Base-by-base conservation (phyloP, 805 yeast genomes). In the Candida koratica region DNA sequence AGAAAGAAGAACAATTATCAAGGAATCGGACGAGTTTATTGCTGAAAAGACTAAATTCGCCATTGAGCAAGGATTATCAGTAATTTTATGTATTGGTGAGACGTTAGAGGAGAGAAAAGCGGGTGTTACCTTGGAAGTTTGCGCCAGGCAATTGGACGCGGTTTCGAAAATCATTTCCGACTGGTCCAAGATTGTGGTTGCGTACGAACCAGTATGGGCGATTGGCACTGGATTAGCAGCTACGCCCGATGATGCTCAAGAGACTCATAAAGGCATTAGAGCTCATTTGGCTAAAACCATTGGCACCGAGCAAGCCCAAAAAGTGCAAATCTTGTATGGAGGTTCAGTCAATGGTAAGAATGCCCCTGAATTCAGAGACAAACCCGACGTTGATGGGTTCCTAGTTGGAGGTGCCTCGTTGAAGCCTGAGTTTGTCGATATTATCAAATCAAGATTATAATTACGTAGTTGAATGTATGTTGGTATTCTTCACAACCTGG, bases 201-300 rank as follows among this genome's bases (percentile, higher is more conserved):
- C 98, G 58, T 93, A 93, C 73, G 98, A 93, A 75, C 98, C 98
- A 55, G 96, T 93, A 52, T 93, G 98, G 98, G 98, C 98, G 55
- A 93, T 93, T 56, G 98, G 98, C 66, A 89, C 97, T 53, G 98
- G 98, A 61, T 79, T 93, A 60, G 96, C 97, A 56, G 97, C 98
- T 45, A 93, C 98, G 53, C 88, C 98, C 52, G 85, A 84, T 51
- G 98, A 93, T 62, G 98, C 98, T 52, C 96, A 93, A 74, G 87
- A 81, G 51, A 86, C 93, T 58, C 98, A 93, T 74, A 76, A 77
- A 61, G 75, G 75, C 52, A 86, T 93, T 71, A 85, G 98, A 77
- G 76, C 69, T 45, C 88, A 76, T 77, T 77, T 93, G 64, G 71
- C 77, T 52, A 69, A 75, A 56, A 78, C 82, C 64, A 77, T 90